Evolutionary conservation across 345 rosid species (phyloP).

Genomic region (Hevea brasiliensis): DNA sequence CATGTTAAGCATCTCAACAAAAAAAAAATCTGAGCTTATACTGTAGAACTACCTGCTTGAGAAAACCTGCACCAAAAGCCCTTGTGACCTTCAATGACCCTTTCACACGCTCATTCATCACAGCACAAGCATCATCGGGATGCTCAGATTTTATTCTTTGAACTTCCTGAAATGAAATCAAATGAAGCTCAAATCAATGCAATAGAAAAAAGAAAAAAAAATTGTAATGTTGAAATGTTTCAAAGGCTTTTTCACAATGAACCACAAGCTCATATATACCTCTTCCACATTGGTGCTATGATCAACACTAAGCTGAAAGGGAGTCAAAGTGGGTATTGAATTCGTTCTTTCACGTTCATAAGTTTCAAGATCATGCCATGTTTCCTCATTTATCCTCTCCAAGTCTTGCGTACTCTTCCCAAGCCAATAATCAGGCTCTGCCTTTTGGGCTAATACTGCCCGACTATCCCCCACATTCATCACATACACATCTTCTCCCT

Average conservation of each 20-base stretch:
- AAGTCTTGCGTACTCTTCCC: slow-evolving; percentile 69
- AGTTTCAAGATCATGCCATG: slow-evolving; percentile 57
- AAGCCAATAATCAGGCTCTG: slow-evolving; percentile 39
- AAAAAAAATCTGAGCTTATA: too few species aligned
- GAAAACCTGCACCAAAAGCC: slow-evolving; percentile 94
- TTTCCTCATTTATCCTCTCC: slow-evolving; percentile 84
- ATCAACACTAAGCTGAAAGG: slow-evolving; percentile 77
- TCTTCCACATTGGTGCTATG: slow-evolving; percentile 78
- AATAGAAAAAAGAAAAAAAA: too few species aligned
- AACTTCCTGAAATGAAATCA: slow-evolving; percentile 64
- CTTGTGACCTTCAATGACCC: slow-evolving; percentile 94
- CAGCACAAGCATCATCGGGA: slow-evolving; percentile 69
- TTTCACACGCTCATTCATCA: slow-evolving; percentile 84
- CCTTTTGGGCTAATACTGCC: slow-evolving; percentile 67
- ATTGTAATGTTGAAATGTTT: not conserved
- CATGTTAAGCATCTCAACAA: too few species aligned
- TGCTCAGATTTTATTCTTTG: slow-evolving; percentile 78
- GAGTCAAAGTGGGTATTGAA: slow-evolving; percentile 31
- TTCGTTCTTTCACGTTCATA: slow-evolving; percentile 26
- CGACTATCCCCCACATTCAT: slow-evolving; percentile 97
- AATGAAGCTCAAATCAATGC: too few species aligned
- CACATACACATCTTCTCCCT: slow-evolving; percentile 83
- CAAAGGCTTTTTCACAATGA: slow-evolving; percentile 36
- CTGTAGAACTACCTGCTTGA: slow-evolving; percentile 62
- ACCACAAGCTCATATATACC: slow-evolving; percentile 39